Evolutionary conservation across 75 land plant species (phyloP), one percentile per base, ranked within the genome.

Genomic region (Ceratopteris richardii): DNA sequence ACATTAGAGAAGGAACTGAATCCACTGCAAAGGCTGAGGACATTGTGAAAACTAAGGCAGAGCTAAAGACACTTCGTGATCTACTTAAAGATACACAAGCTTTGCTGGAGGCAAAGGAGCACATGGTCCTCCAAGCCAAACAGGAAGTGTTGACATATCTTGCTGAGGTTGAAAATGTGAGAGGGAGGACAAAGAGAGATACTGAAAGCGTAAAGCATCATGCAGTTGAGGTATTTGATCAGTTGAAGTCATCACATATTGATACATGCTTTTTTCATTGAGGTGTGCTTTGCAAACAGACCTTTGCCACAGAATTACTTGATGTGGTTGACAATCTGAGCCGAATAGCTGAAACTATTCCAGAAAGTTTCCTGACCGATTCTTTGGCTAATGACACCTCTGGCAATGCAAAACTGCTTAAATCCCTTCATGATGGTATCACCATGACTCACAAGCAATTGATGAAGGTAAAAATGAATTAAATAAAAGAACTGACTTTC

Each of bases 371-470:
- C 58, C 44, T 66, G 6, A 83, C 79, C 42, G 58, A 78, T 36
- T 85, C 78, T 52, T 10, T 51, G 28, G 54, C 91, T 16, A 59
- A 70, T 23, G 88, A 84, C 41, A 33, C 88, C 42, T 31, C 67
- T 63, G 85, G 78, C 44, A 82, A 80, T 20, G 82, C 66, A 0
- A 76, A 73, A 39, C 76, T 84, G 10, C 60, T 92, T 11, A 71
- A 75, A 63, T 71, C 90, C 6, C 80, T 92, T 1, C 61, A 85
- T 10, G 86, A 85, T 37, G 97, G 97, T 51, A 94, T 91, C 56
- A 81, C 78, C 30, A 91, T 91, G 97, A 91, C 97, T 27, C 86
- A 88, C 18, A 91, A 88, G 65, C 94, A 92, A 40, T 75, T 92
- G 7, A n/a, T 21, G 0, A 86, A 85, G 86, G 97, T 92, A 66